Base-by-base conservation (phyloP, 768 basidiomycete species). In the Serendipita indica region DNA sequence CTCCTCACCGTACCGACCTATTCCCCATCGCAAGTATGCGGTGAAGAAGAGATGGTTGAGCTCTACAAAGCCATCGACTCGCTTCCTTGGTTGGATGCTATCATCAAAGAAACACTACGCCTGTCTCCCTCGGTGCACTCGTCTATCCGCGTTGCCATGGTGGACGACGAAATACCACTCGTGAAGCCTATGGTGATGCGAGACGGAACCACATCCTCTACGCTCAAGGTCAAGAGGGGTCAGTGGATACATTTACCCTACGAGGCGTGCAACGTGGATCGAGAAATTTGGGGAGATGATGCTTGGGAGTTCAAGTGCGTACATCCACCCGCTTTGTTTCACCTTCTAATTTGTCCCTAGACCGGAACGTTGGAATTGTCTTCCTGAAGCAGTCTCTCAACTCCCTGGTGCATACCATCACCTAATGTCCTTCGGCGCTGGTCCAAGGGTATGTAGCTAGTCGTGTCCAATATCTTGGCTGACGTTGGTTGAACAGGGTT, bases 221-320 rank as follows among this genome's bases (percentile, higher is more conserved):
- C 22, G 4, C 30, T 66, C 39, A 66, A 68, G 10, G 72, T 90
- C 54, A 73, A 73, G 1, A 85, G 85, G 64, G 89, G 86, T 3
- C 81, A 78, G 41, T 78, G 84, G 39, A 78, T 91, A 3, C 86
- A 90, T 67, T 75, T 89, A 3, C 82, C 89, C 0, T 70, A 89
- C 7, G 87, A 89, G 63, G 86, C 79, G 1, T 81, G 89, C 71
- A 89, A 88, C 66, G 70, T 88, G 27, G 85, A 89, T 66, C 82
- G 80, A 59, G 77, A 70, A 16, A 74, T 89, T 27, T 91, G 89
- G 86, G 89, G 89, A 3, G 73, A 79, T 25, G 80, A 86, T 66
- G 86, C 83, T 32, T 88, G 85, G 86, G 75, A 80, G 27, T 92
- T 89, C 69, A 76, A 80, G 89, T 89, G 66, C 63, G 80, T 69